phyloP scores from a whole-genome alignment of 2,329 filamentous ascomycete species.

The Shiraia bambusicola region DNA sequence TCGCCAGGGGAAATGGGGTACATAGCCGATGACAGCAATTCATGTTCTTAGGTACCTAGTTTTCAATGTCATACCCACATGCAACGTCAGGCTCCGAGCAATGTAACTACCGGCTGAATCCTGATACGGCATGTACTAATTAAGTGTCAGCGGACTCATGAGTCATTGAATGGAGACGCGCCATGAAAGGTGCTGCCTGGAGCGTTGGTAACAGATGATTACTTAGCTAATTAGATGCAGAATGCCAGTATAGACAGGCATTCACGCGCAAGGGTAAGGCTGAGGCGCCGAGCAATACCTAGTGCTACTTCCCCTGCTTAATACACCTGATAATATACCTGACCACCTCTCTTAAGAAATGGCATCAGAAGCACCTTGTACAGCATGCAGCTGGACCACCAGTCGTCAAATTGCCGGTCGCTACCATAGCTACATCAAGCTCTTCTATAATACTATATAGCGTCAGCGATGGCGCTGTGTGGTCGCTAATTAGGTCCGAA shows the following conservation, averaged over 20 bases:
- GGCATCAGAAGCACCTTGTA: too few species aligned
- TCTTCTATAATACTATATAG: constrained; percentile 35
- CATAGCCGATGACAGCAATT: constrained; percentile 20
- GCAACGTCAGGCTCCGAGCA: constrained; percentile 11
- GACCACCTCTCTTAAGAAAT: too few species aligned
- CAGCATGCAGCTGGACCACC: constrained; percentile 6
- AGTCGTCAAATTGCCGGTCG: neutral
- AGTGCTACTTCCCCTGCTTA: too few species aligned
- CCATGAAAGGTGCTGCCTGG: constrained; percentile 22
- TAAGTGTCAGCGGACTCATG: too few species aligned
- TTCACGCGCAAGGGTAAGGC: too few species aligned
- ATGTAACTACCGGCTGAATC: constrained; percentile 1
- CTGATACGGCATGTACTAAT: neutral
- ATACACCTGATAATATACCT: too few species aligned
- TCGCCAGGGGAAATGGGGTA: constrained; percentile 14
- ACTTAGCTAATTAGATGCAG: too few species aligned
- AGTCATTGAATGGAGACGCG: constrained; percentile 3
- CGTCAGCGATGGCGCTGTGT: constrained; percentile 27
- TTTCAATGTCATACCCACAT: constrained; percentile 11
- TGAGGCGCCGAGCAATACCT: too few species aligned
- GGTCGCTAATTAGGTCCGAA: constrained; percentile 36
- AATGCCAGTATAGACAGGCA: too few species aligned
- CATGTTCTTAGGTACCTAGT: constrained; percentile 18
- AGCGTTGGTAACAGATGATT: too few species aligned
- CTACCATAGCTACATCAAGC: constrained; percentile 10